Evolutionary conservation across 164 flowering plant species (phyloP).

Genomic region (Annona cherimola): DNA sequence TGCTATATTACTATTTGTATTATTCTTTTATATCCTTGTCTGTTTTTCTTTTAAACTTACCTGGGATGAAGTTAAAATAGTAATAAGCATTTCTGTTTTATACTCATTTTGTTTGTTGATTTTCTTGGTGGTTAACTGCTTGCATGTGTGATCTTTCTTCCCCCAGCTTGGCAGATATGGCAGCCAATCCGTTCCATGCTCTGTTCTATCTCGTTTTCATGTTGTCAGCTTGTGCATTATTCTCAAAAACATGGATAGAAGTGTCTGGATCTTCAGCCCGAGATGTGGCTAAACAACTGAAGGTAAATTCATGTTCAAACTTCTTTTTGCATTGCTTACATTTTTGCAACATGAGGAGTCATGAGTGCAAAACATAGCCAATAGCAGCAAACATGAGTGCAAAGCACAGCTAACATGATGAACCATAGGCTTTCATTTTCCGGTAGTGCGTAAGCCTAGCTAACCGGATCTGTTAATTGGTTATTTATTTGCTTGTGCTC

Average conservation of each 20-base stretch:
- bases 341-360: too few relatives aligned
- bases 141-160: background rate
- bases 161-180: constrained; percentile 48
- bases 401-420: too few relatives aligned
- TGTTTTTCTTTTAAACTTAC: background rate
- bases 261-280: constrained; percentile 80
- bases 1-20: background rate
- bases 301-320: constrained; percentile 32
- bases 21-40: background rate
- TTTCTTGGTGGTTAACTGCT: background rate
- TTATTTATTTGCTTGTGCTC: background rate
- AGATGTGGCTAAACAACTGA: constrained; percentile 87
- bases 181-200: constrained; percentile 53
- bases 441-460: too few relatives aligned
- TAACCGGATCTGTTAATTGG: background rate
- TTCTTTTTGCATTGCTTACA: background rate
- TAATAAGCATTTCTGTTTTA: background rate
- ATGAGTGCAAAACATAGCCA: too few relatives aligned
- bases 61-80: too few relatives aligned
- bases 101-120: background rate
- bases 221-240: constrained; percentile 77
- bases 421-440: too few relatives aligned
- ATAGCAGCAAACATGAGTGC: too few relatives aligned
- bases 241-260: constrained; percentile 88
- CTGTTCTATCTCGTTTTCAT: constrained; percentile 70